Evolutionary conservation across 148 eudicot species (phyloP), one percentile per base, ranked within the genome.

Genomic region (Rhododendron griersonianum): DNA sequence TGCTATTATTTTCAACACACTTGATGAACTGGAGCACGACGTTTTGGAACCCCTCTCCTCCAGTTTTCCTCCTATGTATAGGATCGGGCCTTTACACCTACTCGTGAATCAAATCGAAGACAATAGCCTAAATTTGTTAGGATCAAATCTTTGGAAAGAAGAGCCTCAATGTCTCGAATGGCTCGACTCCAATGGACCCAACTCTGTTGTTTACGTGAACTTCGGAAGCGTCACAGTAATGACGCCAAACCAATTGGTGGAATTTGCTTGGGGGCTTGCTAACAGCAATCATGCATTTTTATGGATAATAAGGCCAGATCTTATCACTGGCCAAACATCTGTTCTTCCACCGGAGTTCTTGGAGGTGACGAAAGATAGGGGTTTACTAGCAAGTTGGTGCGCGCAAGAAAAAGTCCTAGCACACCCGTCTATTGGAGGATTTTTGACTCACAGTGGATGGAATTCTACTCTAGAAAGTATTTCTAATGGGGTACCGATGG

Each of bases 231-330:
- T 63, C 45, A 69, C 76, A 23, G 45, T 65, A 18, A 63, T 83
- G 76, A 59, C 84, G n/a, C 47, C n/a, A 7, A 47, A 63, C 28
- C 84, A 83, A 18, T 15, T 65, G 48, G 84, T 63, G 3, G 77
- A 83, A 30, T 83, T 83, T 41, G 84, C 84, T 61, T 83, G 84
- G 84, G 84, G 84, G 6, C 84, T 83, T 39, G 84, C 76, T 18
- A 65, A 83, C n/a, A 83, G 84, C 47, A 83, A 61, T 28, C 84
- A 83, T 5, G 9, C 44, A 50, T 83, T 83, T 63, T n/a, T 83
- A 8, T 83, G 84, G 84, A 65, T 83, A 10, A 44, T 83, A 35
- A 83, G 84, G 30, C 84, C 84, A 3, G 84, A 83, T 83, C 45
- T 83, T 19, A 37, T 83, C 9, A 1, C 51, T 3, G 84, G 84